phyloP scores from a whole-genome alignment of 2,329 filamentous ascomycete genomes.

The Aspergillus nomiae region DNA sequence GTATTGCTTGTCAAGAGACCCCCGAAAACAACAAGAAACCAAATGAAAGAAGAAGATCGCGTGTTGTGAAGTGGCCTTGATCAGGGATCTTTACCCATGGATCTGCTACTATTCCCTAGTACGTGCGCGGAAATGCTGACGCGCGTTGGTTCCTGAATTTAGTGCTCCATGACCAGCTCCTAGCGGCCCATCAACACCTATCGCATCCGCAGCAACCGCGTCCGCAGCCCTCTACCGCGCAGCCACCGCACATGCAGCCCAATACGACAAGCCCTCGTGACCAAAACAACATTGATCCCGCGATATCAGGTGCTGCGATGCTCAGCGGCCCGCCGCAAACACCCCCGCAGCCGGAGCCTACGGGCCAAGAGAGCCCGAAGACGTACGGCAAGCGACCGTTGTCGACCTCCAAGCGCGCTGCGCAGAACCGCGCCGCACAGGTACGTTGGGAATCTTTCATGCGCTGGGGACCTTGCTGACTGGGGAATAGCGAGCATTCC shows the following conservation, averaged over 20 bases:
- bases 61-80: neutral
- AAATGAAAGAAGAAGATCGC: neutral
- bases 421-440: constrained; percentile 95
- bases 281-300: constrained; percentile 60
- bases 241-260: constrained; percentile 43
- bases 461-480: constrained; percentile 14
- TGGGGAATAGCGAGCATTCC: constrained; percentile 77
- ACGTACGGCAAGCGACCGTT: constrained; percentile 78
- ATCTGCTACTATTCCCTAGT: neutral
- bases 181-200: constrained; percentile 51
- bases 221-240: constrained; percentile 45
- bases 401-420: constrained; percentile 92
- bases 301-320: constrained; percentile 55
- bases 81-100: neutral
- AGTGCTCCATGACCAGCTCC: constrained; percentile 66
- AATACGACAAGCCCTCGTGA: constrained; percentile 47
- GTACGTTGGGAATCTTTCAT: constrained; percentile 54
- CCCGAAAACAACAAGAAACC: neutral
- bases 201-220: constrained; percentile 46
- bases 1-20: neutral
- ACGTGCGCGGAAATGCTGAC: constrained; percentile 14
- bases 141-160: constrained; percentile 6
- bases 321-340: constrained; percentile 45
- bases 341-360: constrained; percentile 30
- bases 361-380: constrained; percentile 63